phyloP scores from a whole-genome alignment of 306 rosid genomes.

The Senna siamea region DNA sequence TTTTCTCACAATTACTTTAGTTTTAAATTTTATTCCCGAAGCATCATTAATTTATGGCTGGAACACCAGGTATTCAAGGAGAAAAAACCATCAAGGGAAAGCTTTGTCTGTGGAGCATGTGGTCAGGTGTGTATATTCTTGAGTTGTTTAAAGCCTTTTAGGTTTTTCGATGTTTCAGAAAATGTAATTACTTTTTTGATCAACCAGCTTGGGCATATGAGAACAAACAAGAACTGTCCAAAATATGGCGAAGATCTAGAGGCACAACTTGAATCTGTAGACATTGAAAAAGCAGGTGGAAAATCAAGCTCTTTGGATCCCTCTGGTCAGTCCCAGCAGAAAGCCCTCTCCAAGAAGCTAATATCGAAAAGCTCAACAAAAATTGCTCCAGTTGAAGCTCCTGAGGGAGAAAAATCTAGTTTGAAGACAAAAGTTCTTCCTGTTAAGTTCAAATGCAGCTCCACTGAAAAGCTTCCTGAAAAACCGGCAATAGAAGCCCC shows the following conservation, averaged over 20 bases:
- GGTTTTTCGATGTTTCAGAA: conserved; percentile 26
- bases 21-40: conserved; percentile 34
- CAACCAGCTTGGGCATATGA: conserved; percentile 93
- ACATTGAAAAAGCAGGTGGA: conserved; percentile 63
- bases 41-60: conserved; percentile 34
- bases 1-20: background rate
- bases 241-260: conserved; percentile 88
- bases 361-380: conserved; percentile 63
- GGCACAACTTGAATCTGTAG: conserved; percentile 63
- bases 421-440: conserved; percentile 47
- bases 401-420: conserved; percentile 11
- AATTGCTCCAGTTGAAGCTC: conserved; percentile 47
- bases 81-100: conserved; percentile 91
- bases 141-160: conserved; percentile 7
- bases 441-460: conserved; percentile 82
- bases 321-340: conserved; percentile 65
- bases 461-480: conserved; percentile 73
- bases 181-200: conserved; percentile 39
- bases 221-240: conserved; percentile 98
- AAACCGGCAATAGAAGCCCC: conserved; percentile 56
- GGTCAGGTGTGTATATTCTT: conserved; percentile 71
- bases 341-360: conserved; percentile 65
- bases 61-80: conserved; percentile 78
- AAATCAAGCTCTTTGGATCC: conserved; percentile 64
- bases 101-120: conserved; percentile 93